These are phyloP conservation scores for Laguncularia racemosa DNA, from an alignment of 345 rosid genomes.

Conservation along the genomic window DNA sequence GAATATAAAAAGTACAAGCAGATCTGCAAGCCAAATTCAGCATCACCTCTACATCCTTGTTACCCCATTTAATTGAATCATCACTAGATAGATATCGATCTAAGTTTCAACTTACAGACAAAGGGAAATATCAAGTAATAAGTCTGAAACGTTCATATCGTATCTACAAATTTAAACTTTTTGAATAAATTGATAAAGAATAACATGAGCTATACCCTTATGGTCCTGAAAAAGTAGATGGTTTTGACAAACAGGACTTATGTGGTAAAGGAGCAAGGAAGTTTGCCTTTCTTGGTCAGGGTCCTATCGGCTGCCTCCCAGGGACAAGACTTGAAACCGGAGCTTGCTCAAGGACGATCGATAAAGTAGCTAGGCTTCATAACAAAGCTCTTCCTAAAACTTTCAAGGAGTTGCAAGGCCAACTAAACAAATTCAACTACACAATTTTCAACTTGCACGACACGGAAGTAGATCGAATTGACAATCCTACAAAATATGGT, in stretches of 20 bases:
- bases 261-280: conserved; percentile 21
- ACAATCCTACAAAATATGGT: conserved; percentile 17
- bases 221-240: neutral
- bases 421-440: conserved; percentile 6
- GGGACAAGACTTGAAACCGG: neutral
- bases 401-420: conserved; percentile 4
- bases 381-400: conserved; percentile 1
- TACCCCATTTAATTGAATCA: neutral
- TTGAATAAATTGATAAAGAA: neutral
- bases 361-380: conserved; percentile 7
- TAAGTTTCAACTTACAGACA: too few relatives aligned
- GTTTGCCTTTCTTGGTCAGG: conserved; percentile 12
- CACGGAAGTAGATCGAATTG: neutral
- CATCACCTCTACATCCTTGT: neutral
- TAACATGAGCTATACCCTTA: neutral
- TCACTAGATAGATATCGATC: neutral
- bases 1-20: too few relatives aligned
- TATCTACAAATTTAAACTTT: neutral
- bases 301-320: conserved; percentile 18
- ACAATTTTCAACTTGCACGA: conserved; percentile 10
- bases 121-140: too few relatives aligned
- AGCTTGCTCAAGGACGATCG: neutral
- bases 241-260: conserved; percentile 10
- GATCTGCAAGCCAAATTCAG: too few relatives aligned
- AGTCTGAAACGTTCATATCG: too few relatives aligned